These are phyloP conservation scores for Colletotrichum kahawae DNA, from an alignment of 2,329 filamentous ascomycete genomes.

Conservation along the genomic window DNA sequence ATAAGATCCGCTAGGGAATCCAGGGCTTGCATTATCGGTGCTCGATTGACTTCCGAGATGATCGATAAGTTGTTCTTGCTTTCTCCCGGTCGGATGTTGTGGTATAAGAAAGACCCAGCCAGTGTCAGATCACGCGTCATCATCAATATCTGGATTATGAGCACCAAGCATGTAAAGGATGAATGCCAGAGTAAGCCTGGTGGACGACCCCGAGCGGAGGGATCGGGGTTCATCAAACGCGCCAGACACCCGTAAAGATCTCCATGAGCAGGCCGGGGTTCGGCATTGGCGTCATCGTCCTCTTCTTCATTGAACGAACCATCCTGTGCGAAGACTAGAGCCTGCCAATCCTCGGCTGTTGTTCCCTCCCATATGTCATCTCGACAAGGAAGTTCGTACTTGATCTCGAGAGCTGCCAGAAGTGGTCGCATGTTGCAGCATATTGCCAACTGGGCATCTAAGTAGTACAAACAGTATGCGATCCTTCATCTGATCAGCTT, in stretches of 20 bases:
- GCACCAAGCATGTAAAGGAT: neutral
- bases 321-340: neutral
- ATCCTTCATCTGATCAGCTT: neutral
- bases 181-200: neutral
- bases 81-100: neutral
- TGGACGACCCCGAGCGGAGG: neutral
- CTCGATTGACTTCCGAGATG: neutral
- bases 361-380: neutral
- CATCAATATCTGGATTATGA: neutral
- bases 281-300: neutral
- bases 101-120: neutral
- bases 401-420: neutral
- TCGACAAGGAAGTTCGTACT: neutral
- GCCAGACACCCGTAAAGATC: neutral
- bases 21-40: neutral
- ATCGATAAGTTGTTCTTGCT: neutral
- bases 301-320: neutral
- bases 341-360: neutral
- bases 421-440: neutral
- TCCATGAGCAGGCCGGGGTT: neutral
- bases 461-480: neutral
- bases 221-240: neutral
- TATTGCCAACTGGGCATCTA: neutral
- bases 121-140: neutral
- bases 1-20: neutral